phyloP scores from a whole-genome alignment of 306 rosid species.

The Aeschynomene evenia region DNA sequence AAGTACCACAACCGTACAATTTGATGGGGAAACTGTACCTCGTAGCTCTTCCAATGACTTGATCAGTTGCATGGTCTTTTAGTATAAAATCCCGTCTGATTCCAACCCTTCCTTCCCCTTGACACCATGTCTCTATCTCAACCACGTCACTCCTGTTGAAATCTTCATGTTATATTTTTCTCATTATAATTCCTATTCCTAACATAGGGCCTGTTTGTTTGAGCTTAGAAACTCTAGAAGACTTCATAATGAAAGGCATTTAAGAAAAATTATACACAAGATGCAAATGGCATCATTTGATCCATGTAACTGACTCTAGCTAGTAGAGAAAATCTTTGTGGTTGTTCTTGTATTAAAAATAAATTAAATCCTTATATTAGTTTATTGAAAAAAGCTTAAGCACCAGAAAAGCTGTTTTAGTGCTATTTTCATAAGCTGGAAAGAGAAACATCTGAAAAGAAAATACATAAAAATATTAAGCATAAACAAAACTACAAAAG shows the following conservation, averaged over 20 bases:
- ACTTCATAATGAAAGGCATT: background rate
- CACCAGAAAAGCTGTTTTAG: background rate
- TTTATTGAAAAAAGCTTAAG: background rate
- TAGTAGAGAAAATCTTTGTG: background rate
- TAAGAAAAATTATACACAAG: background rate
- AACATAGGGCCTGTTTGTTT: background rate
- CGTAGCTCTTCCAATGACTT: conserved; percentile 95
- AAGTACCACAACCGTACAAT: background rate
- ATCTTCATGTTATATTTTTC: conserved; percentile 21
- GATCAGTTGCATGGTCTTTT: conserved; percentile 65
- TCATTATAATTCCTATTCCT: conserved; percentile 2
- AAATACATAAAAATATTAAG: too few species aligned
- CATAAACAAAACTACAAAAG: background rate
- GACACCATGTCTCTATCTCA: conserved; percentile 97
- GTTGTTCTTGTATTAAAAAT: background rate
- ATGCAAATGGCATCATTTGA: background rate
- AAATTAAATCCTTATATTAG: background rate
- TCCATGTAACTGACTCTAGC: background rate
- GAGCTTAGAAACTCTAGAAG: background rate
- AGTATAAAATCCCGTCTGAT: conserved; percentile 92
- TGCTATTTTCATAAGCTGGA: background rate
- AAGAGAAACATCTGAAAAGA: background rate
- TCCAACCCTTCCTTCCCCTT: conserved; percentile 91
- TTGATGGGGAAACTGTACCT: conserved; percentile 44
- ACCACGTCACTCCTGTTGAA: conserved; percentile 88